Percentiles rank a stretch among this genome's conserved stretches.
Evolutionary conservation across 495 filamentous ascomycete genomes (phyloP).

Genomic region (Glarea lozoyensis): DNA sequence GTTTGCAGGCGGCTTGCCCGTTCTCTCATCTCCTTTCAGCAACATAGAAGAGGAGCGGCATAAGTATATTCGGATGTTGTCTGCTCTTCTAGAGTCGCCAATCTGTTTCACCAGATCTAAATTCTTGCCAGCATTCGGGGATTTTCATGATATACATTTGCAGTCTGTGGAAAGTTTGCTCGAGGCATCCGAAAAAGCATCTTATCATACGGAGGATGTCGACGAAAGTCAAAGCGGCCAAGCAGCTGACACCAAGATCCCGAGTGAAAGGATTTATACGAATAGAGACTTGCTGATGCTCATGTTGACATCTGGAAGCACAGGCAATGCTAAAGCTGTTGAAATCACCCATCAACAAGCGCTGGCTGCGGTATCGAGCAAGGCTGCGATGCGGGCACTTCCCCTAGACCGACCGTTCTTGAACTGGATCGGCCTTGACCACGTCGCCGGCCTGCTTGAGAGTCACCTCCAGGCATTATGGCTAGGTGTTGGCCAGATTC

Average conservation of each 20-base stretch:
- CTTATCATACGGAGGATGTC: no score
- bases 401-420: constrained; percentile 26
- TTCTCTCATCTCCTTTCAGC: neutral
- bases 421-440: constrained; percentile 45
- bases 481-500: constrained; percentile 34
- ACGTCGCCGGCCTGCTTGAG: constrained; percentile 43
- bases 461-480: constrained; percentile 40
- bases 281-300: constrained; percentile 27
- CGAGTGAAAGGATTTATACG: no score
- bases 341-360: constrained; percentile 35
- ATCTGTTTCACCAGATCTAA: neutral
- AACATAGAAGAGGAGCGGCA: neutral
- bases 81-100: neutral
- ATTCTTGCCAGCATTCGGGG: neutral
- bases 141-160: neutral
- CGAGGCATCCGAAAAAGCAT: no score
- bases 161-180: neutral
- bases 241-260: no score
- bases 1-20: constrained; percentile 27
- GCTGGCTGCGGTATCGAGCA: constrained; percentile 35
- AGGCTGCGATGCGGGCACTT: constrained; percentile 15
- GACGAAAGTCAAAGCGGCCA: no score
- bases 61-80: neutral
- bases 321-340: constrained; percentile 46
- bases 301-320: constrained; percentile 52